These are phyloP conservation scores for Botrytis pseudocinerea DNA, from an alignment of 2,329 filamentous ascomycete species.

Conservation along the genomic window DNA sequence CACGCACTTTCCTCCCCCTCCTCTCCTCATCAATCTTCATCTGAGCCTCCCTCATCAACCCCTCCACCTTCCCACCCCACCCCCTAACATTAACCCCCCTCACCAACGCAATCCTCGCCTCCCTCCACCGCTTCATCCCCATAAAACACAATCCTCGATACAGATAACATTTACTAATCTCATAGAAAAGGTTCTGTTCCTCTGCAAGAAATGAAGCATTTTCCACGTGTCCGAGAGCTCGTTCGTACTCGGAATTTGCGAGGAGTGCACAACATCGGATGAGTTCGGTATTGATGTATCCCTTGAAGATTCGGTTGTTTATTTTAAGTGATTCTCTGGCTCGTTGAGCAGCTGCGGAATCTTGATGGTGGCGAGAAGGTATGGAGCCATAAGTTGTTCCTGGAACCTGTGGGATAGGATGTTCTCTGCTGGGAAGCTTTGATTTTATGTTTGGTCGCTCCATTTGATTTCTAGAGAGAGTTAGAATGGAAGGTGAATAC, in stretches of 20 bases:
- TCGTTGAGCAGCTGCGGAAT: background rate
- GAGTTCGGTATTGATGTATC: constrained; percentile 25
- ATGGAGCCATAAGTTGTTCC: background rate
- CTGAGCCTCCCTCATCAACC: constrained; percentile 25
- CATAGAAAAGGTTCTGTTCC: constrained; percentile 12
- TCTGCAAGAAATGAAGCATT: constrained; percentile 23
- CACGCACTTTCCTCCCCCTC: background rate
- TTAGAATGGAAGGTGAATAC: background rate
- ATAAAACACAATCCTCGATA: constrained; percentile 29
- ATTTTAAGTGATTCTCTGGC: background rate
- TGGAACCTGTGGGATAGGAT: background rate
- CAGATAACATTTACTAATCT: constrained; percentile 28
- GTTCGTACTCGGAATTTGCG: background rate
- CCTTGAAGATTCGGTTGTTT: background rate
- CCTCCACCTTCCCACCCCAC: constrained; percentile 18
- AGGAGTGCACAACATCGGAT: constrained; percentile 26
- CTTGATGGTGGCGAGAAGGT: no score
- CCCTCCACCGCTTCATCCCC: constrained; percentile 25
- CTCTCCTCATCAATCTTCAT: constrained; percentile 17
- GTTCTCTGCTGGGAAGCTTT: background rate
- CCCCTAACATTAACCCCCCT: constrained; percentile 29
- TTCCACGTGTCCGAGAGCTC: constrained; percentile 22
- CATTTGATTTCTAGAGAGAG: background rate
- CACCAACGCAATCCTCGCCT: constrained; percentile 28
- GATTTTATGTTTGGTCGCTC: background rate